Percentiles rank a stretch among this genome's conserved stretches.
phyloP scores from a whole-genome alignment of 1,284 basidiomycete species.

The Papiliotrema nemorosa region DNA sequence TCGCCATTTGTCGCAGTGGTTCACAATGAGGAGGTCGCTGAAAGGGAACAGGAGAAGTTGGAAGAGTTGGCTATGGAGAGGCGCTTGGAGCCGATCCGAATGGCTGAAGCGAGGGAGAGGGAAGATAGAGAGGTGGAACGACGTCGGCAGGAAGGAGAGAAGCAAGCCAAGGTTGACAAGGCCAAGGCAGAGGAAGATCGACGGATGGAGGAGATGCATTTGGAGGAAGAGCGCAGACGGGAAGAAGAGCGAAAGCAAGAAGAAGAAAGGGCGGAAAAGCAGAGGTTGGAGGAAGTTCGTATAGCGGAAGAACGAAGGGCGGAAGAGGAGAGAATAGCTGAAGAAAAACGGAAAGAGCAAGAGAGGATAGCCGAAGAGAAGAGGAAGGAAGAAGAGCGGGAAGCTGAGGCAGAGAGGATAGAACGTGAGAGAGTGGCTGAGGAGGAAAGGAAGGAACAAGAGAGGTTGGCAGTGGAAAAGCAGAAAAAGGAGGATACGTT shows the following conservation, averaged over 20 bases:
- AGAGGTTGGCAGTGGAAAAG: slow-evolving; percentile 8
- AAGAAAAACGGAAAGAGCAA: slow-evolving; percentile 5
- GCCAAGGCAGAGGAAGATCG: too few species aligned
- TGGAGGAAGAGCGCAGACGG: slow-evolving; percentile 4
- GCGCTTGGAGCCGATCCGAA: neutral
- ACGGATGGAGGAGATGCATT: too few species aligned
- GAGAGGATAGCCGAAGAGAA: slow-evolving; percentile 10
- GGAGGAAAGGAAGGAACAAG: slow-evolving; percentile 12
- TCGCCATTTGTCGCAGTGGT: too few species aligned
- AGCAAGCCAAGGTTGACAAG: too few species aligned
- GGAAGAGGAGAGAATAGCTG: slow-evolving; percentile 5
- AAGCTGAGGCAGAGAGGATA: slow-evolving; percentile 5
- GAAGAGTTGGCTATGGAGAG: neutral
- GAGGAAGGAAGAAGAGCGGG: slow-evolving; percentile 5
- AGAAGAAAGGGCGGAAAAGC: slow-evolving; percentile 1
- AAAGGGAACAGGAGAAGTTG: neutral
- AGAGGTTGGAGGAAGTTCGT: neutral
- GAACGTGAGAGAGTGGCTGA: slow-evolving; percentile 1
- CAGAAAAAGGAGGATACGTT: slow-evolving; percentile 13
- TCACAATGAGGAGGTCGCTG: neutral
- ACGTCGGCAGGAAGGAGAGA: too few species aligned
- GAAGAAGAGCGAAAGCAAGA: neutral
- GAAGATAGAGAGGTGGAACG: too few species aligned
- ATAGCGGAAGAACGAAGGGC: neutral
- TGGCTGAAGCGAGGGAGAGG: neutral